These are phyloP conservation scores for Leishmania braziliensis DNA, from an alignment of 208 protist genomes.

Conservation along the genomic window DNA sequence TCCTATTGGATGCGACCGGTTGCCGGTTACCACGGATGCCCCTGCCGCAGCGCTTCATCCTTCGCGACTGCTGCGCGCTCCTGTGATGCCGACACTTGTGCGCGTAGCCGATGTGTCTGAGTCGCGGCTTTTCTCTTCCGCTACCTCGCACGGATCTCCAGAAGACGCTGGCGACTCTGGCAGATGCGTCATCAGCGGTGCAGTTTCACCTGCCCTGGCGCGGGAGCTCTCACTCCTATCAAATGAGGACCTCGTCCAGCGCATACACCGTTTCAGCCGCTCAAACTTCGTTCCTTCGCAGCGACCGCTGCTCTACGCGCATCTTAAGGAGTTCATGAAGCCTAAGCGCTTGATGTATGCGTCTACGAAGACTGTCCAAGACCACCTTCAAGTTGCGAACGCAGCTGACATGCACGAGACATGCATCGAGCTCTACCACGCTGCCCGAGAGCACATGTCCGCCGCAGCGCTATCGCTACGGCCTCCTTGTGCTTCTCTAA, in stretches of 20 bases:
- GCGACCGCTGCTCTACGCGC: constrained; percentile 43
- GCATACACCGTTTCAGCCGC: constrained; percentile 70
- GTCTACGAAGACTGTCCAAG: constrained; percentile 41
- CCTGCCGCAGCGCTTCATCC: not conserved
- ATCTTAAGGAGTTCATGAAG: constrained; percentile 52
- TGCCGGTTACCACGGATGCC: not conserved
- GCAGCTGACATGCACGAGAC: constrained; percentile 55
- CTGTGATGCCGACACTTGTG: constrained; percentile 5
- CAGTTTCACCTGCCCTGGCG: not conserved
- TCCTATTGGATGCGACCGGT: not conserved
- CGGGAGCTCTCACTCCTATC: constrained; percentile 48
- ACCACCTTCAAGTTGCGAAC: constrained; percentile 62
- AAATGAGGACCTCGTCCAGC: constrained; percentile 49
- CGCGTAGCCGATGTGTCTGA: not conserved
- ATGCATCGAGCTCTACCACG: constrained; percentile 57
- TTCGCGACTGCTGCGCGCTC: not conserved
- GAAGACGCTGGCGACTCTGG: not conserved
- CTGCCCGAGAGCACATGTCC: constrained; percentile 31
- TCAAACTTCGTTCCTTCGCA: constrained; percentile 53
- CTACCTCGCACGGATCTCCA: not conserved
- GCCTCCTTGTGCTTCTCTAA: not conserved
- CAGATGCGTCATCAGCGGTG: not conserved
- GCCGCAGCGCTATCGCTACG: constrained; percentile 12
- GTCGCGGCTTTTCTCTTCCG: not conserved
- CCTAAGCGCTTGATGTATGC: constrained; percentile 37